A percentile compares a stretch with the other conserved stretches of the same genome.
phyloP scores from a whole-genome alignment of 495 filamentous ascomycete species.

The Penicillium paradoxum region DNA sequence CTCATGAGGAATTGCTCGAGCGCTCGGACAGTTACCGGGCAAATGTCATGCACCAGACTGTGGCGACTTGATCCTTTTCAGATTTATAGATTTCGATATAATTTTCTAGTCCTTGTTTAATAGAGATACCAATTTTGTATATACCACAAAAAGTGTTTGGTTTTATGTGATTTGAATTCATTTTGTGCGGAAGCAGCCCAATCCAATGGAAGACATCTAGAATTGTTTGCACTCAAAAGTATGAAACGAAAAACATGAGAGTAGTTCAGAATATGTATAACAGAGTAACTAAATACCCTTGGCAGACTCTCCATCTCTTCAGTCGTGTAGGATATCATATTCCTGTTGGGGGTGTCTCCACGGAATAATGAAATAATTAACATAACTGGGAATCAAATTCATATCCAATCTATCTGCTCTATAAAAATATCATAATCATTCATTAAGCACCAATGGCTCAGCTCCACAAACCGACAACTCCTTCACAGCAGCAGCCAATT shows the following conservation, averaged over 20 bases:
- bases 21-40: slow-evolving; percentile 54
- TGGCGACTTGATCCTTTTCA: slow-evolving; percentile 21
- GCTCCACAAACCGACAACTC: slow-evolving; percentile 14
- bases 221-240: too few relatives aligned
- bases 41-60: slow-evolving; percentile 47
- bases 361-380: background rate
- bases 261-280: too few relatives aligned
- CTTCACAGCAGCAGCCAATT: slow-evolving; percentile 24
- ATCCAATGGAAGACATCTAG: too few relatives aligned
- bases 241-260: too few relatives aligned
- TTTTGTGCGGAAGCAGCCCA: background rate
- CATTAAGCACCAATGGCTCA: slow-evolving; percentile 12
- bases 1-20: slow-evolving; percentile 60
- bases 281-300: too few relatives aligned
- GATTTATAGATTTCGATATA: background rate
- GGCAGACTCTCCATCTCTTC: too few relatives aligned
- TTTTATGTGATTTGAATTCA: background rate
- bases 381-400: background rate
- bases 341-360: too few relatives aligned
- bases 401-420: background rate
- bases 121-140: background rate
- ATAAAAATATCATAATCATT: background rate
- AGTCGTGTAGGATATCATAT: too few relatives aligned
- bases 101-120: slow-evolving; percentile 3
- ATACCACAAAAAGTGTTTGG: background rate